Evolutionary conservation across 169 alveolate species (phyloP).

Genomic region (Plasmodium billcollinsi): DNA sequence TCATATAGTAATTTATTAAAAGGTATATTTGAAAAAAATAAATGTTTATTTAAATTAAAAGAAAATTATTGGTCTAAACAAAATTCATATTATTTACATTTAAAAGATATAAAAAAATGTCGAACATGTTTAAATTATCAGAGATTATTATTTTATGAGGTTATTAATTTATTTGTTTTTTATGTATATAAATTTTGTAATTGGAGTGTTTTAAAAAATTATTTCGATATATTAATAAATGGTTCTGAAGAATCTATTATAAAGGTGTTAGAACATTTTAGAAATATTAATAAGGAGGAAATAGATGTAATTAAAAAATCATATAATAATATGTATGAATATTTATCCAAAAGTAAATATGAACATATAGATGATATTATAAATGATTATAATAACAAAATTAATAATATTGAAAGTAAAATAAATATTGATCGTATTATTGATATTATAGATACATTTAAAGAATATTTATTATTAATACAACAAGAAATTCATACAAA

Average conservation of each 20-base stretch:
- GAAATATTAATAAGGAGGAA: conserved; percentile 33
- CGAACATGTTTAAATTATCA: conserved; percentile 35
- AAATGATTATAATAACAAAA: conserved; percentile 44
- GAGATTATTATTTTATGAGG: conserved; percentile 33
- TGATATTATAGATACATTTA: conserved; percentile 62
- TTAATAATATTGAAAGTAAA: conserved; percentile 19
- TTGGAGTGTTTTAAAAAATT: conserved; percentile 54
- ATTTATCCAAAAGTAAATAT: conserved; percentile 28
- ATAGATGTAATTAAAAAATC: conserved; percentile 28
- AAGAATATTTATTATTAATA: conserved; percentile 22
- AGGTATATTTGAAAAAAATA: neutral
- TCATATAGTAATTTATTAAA: conserved; percentile 4
- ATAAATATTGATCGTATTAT: conserved; percentile 26
- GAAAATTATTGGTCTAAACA: conserved; percentile 28
- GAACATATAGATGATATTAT: conserved; percentile 40
- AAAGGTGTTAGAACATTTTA: conserved; percentile 18
- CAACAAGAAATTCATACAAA: conserved; percentile 51
- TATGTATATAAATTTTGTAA: conserved; percentile 65
- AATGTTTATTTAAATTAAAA: conserved; percentile 48
- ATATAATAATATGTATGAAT: conserved; percentile 57
- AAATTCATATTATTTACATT: conserved; percentile 16
- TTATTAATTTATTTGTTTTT: conserved; percentile 52
- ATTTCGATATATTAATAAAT: conserved; percentile 44
- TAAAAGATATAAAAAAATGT: conserved; percentile 52
- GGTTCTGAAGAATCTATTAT: conserved; percentile 16